phyloP scores from a whole-genome alignment of 768 basidiomycete genomes.

The Amanita rimosa region DNA sequence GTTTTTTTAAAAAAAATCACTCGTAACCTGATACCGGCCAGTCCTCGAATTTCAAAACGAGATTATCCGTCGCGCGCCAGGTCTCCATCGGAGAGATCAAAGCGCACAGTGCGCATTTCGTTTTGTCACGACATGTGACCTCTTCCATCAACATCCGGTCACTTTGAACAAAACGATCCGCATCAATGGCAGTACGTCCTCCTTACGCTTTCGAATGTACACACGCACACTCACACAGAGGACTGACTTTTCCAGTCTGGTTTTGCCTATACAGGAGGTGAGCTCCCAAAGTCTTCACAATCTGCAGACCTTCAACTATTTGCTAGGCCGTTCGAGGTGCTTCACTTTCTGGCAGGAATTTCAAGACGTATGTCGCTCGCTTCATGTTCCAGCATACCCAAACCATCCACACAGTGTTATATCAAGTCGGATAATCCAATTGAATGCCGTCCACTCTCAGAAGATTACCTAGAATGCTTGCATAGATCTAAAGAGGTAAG shows the following conservation, averaged over 20 bases:
- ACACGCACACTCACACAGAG: neutral
- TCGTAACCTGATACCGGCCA: too few species aligned
- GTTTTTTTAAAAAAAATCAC: too few species aligned
- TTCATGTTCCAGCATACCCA: neutral
- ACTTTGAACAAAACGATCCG: too few species aligned
- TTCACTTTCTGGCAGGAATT: constrained; percentile 92
- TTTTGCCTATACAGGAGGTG: constrained; percentile 35
- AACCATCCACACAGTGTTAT: constrained; percentile 61
- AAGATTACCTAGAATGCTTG: constrained; percentile 88
- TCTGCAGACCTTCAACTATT: neutral
- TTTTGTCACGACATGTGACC: neutral
- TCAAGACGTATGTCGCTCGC: constrained; percentile 37
- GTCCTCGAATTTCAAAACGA: too few species aligned
- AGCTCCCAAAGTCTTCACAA: constrained; percentile 1
- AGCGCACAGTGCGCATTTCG: too few species aligned
- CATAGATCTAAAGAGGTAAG: constrained; percentile 83
- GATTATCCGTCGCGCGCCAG: too few species aligned
- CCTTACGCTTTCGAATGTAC: neutral
- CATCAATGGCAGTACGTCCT: constrained; percentile 30
- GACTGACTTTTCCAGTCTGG: constrained; percentile 24
- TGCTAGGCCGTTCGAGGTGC: constrained; percentile 70
- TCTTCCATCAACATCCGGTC: neutral
- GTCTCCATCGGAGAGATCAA: too few species aligned
- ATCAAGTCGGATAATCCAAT: constrained; percentile 64
- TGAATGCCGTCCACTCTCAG: constrained; percentile 59